A percentile compares a stretch with the other conserved stretches of the same genome.
These are phyloP conservation scores for Saccharomyces hybrid DNA, from an alignment of 1,139 yeast species.

Conservation along the genomic window DNA sequence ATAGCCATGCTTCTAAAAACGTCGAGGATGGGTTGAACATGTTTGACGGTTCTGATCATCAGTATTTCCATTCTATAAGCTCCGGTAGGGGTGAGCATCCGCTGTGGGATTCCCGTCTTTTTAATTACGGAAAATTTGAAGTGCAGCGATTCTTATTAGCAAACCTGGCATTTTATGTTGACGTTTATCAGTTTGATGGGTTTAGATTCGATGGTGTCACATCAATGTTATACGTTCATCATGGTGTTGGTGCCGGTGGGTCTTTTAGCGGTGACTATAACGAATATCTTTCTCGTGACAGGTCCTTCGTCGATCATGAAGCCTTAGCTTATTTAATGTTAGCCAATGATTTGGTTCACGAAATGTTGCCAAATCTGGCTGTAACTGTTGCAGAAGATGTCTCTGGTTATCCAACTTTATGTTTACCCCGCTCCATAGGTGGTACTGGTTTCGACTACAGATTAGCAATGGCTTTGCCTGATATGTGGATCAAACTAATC, in stretches of 20 bases:
- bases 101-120: slow-evolving; percentile 90
- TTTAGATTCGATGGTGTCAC: slow-evolving; percentile 97
- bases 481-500: slow-evolving; percentile 94
- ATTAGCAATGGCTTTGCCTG: slow-evolving; percentile 95
- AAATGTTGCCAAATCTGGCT: slow-evolving; percentile 45
- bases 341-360: slow-evolving; percentile 68
- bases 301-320: slow-evolving; percentile 73
- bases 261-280: slow-evolving; percentile 90
- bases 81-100: slow-evolving; percentile 70
- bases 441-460: slow-evolving; percentile 94
- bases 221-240: slow-evolving; percentile 83
- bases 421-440: slow-evolving; percentile 63
- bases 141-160: slow-evolving; percentile 80
- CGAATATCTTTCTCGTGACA: slow-evolving; percentile 69
- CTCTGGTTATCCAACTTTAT: slow-evolving; percentile 92
- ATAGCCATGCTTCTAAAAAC: slow-evolving; percentile 92
- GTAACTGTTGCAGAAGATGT: slow-evolving; percentile 94
- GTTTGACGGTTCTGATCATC: slow-evolving; percentile 94
- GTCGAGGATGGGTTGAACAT: slow-evolving; percentile 87
- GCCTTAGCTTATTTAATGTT: slow-evolving; percentile 81
- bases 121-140: slow-evolving; percentile 86
- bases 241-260: slow-evolving; percentile 75
- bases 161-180: slow-evolving; percentile 79
- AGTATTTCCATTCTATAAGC: slow-evolving; percentile 61
- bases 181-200: slow-evolving; percentile 84